These are phyloP conservation scores for Chaetomiaceae sp. DNA, from an alignment of 2,329 filamentous ascomycete species.

Conservation along the genomic window DNA sequence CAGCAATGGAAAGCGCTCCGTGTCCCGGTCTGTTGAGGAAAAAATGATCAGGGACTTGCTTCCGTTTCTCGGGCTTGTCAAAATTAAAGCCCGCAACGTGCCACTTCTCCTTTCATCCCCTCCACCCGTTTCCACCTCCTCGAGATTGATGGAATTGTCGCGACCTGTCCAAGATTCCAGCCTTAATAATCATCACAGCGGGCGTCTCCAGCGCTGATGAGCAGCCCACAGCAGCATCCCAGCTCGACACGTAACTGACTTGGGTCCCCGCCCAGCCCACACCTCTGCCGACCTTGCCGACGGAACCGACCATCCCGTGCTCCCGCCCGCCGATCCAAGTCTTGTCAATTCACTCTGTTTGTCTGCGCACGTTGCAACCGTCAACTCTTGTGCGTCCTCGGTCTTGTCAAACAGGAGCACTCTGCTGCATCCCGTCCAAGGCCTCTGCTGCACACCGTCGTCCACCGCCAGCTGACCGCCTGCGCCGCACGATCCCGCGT, in stretches of 20 bases:
- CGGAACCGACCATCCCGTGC: slow-evolving; percentile 4
- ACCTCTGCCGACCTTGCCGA: slow-evolving; percentile 16
- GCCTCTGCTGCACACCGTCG: neutral
- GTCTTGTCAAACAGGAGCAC: neutral
- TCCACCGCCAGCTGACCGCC: slow-evolving; percentile 1
- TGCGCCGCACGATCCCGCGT: slow-evolving; percentile 8
- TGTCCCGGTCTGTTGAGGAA: slow-evolving; percentile 3
- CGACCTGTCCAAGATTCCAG: neutral
- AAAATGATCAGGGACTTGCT: neutral
- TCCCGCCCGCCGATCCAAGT: slow-evolving; percentile 3
- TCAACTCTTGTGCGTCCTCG: neutral
- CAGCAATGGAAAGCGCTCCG: neutral
- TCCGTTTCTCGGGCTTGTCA: neutral
- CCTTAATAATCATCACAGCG: too few relatives aligned
- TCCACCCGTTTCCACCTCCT: neutral
- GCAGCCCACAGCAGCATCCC: too few relatives aligned
- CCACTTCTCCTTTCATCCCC: neutral
- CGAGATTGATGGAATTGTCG: neutral
- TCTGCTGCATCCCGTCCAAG: neutral
- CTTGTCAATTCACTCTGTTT: slow-evolving; percentile 1
- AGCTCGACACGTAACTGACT: too few relatives aligned
- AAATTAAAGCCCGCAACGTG: slow-evolving; percentile 15
- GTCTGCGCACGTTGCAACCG: neutral
- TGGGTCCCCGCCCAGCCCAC: neutral
- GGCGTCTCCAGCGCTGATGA: too few relatives aligned